Base-by-base conservation (phyloP, 2,329 filamentous ascomycete genomes). In the Pseudocercospora macadamiae region DNA sequence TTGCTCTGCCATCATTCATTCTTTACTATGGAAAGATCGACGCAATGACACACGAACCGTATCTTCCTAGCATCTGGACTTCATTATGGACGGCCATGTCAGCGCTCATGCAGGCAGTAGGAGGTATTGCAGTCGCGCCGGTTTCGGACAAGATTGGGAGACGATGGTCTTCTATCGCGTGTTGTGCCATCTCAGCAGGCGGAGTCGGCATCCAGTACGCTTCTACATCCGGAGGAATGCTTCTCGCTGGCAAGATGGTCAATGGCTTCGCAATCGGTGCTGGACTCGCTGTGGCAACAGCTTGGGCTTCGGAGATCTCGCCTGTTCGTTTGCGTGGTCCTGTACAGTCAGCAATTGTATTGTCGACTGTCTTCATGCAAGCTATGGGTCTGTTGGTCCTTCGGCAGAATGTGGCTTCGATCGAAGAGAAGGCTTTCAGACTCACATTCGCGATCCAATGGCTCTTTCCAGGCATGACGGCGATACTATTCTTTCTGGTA, bases 81-180 rank as follows among this genome's bases (percentile, higher is more conserved):
- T 30, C 25, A n/a, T 32, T 49, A 16, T 49, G 45, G 45, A 49
- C 45, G n/a, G 45, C 45, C 25, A 49, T 49, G 45, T 49, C 45
- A 8, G 45, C 45, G 5, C 23, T 49, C 5, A 49, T 49, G 45
- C 45, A 49, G n/a, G 45, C 28, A 9, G 45, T 49, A n/a, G 45
- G 45, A 19, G 25, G 25, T n/a, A 30, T 49, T n/a, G 25, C 25
- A 4, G 19, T 32, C 8, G 45, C 45, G 25, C 45, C 45, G 25
- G 28, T 49, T 12, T 49, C 45, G 18, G 45, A 49, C 14, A 28
- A 32, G 45, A 32, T 49, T 9, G 21, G 45, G 6, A 49, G 45
- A 19, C 25, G 28, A 49, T 28, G 21, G 23, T 30, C 45, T 21
- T 18, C 16, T 6, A 18, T 49, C 2, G 45, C 21, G 12, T 49